Percentiles rank a stretch among this genome's conserved stretches.
Evolutionary conservation across 116 monocot genomes (phyloP).

Genomic region (Iris pallida): DNA sequence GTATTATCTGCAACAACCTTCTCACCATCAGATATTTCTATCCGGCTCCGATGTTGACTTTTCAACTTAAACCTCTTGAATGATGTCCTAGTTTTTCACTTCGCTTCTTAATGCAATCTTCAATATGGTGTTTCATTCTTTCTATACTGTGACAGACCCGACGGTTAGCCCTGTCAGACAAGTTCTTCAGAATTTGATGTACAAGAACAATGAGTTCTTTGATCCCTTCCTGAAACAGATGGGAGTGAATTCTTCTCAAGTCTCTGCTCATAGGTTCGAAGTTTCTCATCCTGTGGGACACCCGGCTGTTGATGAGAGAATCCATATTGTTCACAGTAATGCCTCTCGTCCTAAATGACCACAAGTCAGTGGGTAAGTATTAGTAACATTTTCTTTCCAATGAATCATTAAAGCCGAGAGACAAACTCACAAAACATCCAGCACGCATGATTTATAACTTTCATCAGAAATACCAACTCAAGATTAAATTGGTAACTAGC

Average conservation of each 20-base stretch:
- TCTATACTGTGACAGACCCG: conserved; percentile 10
- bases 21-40: conserved; percentile 15
- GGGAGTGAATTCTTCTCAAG: conserved; percentile 11
- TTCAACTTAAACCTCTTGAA: conserved; percentile 23
- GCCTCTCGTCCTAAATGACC: not conserved
- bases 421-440: not conserved
- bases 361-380: not conserved
- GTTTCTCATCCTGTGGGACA: conserved; percentile 16
- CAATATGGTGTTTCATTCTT: conserved; percentile 17
- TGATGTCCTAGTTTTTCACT: conserved; percentile 10
- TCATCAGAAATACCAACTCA: too few species aligned
- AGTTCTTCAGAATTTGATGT: conserved; percentile 33
- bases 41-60: conserved; percentile 10
- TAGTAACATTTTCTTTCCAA: not conserved
- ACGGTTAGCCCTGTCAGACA: conserved; percentile 13
- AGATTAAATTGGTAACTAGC: too few species aligned
- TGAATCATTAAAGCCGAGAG: not conserved
- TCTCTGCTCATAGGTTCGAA: conserved; percentile 14
- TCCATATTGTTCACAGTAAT: not conserved
- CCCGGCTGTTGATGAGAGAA: conserved; percentile 1
- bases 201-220: conserved; percentile 28
- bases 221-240: conserved; percentile 27
- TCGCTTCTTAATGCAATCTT: conserved; percentile 17
- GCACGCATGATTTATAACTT: not conserved
- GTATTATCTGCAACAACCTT: conserved; percentile 8